phyloP scores from a whole-genome alignment of 306 rosid genomes.

The Adenanthera pavonina region DNA sequence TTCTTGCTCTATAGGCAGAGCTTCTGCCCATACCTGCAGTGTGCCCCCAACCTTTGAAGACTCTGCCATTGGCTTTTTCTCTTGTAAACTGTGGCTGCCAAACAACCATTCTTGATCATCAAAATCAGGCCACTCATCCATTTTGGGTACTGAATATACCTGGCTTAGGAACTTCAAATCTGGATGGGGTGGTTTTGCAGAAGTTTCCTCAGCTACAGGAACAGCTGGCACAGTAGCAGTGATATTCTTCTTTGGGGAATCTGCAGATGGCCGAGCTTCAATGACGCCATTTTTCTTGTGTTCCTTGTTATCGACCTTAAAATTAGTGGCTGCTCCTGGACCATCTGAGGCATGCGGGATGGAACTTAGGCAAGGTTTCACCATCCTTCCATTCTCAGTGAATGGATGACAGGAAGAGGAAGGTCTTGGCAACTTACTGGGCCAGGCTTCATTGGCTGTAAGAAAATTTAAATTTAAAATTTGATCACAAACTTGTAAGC shows the following conservation, averaged over 20 bases:
- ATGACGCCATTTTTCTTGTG: slow-evolving; percentile 61
- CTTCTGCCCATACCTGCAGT: slow-evolving; percentile 77
- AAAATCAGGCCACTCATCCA: slow-evolving; percentile 54
- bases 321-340: slow-evolving; percentile 46
- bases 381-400: slow-evolving; percentile 68
- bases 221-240: slow-evolving; percentile 45
- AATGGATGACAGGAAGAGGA: slow-evolving; percentile 49
- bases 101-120: slow-evolving; percentile 72
- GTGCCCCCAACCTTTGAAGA: slow-evolving; percentile 48
- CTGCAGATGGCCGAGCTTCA: slow-evolving; percentile 49
- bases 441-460: slow-evolving; percentile 69
- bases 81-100: slow-evolving; percentile 44
- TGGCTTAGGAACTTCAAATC: slow-evolving; percentile 63
- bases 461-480: slow-evolving; percentile 48
- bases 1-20: slow-evolving; percentile 62
- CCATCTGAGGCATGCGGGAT: slow-evolving; percentile 41
- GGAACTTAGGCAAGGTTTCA: slow-evolving; percentile 63
- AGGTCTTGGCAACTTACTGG: slow-evolving; percentile 58
- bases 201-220: slow-evolving; percentile 40
- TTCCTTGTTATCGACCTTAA: slow-evolving; percentile 57
- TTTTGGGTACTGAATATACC: slow-evolving; percentile 65
- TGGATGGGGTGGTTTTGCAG: slow-evolving; percentile 65
- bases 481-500: slow-evolving; percentile 39
- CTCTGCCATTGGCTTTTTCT: slow-evolving; percentile 50
- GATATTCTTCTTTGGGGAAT: slow-evolving; percentile 45